Evolutionary conservation across 1,284 basidiomycete genomes (phyloP).

Genomic region (Sphagnurus paluster): DNA sequence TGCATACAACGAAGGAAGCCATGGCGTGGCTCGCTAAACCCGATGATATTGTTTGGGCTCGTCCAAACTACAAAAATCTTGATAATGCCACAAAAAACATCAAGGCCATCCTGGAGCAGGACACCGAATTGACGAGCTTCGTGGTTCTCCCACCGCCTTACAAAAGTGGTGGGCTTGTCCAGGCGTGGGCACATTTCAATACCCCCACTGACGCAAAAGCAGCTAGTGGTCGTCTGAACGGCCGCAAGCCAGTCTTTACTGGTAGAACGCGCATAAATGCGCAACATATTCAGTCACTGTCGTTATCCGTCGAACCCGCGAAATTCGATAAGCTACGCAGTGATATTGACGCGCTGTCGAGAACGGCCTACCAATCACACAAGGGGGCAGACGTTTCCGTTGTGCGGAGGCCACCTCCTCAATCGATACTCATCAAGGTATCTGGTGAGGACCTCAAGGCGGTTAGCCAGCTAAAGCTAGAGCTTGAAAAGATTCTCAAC

Average conservation of each 20-base stretch:
- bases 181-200: slow-evolving; percentile 54
- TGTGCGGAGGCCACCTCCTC: slow-evolving; percentile 21
- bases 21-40: slow-evolving; percentile 46
- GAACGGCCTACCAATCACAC: slow-evolving; percentile 26
- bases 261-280: slow-evolving; percentile 47
- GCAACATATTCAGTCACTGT: slow-evolving; percentile 48
- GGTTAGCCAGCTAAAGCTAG: slow-evolving; percentile 52
- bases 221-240: slow-evolving; percentile 47
- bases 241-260: slow-evolving; percentile 40
- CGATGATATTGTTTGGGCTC: slow-evolving; percentile 50
- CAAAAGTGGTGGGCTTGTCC: slow-evolving; percentile 40
- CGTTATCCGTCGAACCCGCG: slow-evolving; percentile 37
- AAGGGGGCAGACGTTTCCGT: slow-evolving; percentile 27
- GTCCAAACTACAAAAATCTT: slow-evolving; percentile 47
- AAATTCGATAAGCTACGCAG: slow-evolving; percentile 36
- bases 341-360: slow-evolving; percentile 38
- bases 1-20: slow-evolving; percentile 38
- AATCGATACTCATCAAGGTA: slow-evolving; percentile 40
- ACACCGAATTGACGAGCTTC: slow-evolving; percentile 43
- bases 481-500: slow-evolving; percentile 57
- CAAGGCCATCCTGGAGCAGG: slow-evolving; percentile 34
- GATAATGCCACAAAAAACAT: slow-evolving; percentile 40
- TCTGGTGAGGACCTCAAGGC: slow-evolving; percentile 44
- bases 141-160: slow-evolving; percentile 53
- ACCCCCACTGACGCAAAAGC: slow-evolving; percentile 46